Base-by-base conservation (phyloP, 371 early-diverging fungal genomes). In the Blakeslea trispora region DNA sequence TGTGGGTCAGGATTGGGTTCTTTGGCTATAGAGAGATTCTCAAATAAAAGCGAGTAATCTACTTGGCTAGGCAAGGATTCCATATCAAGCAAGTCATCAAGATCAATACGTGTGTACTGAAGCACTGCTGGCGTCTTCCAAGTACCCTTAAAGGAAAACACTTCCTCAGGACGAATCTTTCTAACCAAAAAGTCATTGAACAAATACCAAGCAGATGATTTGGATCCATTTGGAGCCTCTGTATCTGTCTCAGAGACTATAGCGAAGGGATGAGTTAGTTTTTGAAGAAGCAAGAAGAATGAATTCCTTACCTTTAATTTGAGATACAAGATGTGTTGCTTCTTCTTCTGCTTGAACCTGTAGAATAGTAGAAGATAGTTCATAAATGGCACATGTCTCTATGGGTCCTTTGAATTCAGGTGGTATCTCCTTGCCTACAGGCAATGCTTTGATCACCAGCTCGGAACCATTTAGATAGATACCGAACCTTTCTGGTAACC, bases 171-270 rank as follows among this genome's bases (percentile, higher is more conserved):
- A 0, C 84, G 68, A 7, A 93, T 83, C 9, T 81, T 79, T 49
- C 90, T 86, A 0, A 96, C 97, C 51, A 91, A 74, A 64, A 97
- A 97, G 74, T 96, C 97, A 66, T 97, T 97, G 66, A 97, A 95
- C 5, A 94, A 64, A 59, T 89, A 84, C 98, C 98, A 97, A 6
- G 76, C 71, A 17, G 79, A 65, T 18, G 73, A 64, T 4, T 58
- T 45, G 5, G n/a, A n/a, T n/a, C n/a, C n/a, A n/a, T n/a, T n/a
- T n/a, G n/a, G n/a, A n/a, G 45, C 37, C 40, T 71, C 71, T 11
- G 70, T 35, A 45, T 77, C 81, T 13, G 57, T 57, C 13, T 69
- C 69, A 42, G 75, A 66, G 44, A 72, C 68, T 69, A 51, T n/a
- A n/a, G 40, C 7, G 2, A 32, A 35, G 28, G 4, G 21, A 10